Conservation (phyloP, 208 protist species). For the Entamoeba dispar region DNA sequence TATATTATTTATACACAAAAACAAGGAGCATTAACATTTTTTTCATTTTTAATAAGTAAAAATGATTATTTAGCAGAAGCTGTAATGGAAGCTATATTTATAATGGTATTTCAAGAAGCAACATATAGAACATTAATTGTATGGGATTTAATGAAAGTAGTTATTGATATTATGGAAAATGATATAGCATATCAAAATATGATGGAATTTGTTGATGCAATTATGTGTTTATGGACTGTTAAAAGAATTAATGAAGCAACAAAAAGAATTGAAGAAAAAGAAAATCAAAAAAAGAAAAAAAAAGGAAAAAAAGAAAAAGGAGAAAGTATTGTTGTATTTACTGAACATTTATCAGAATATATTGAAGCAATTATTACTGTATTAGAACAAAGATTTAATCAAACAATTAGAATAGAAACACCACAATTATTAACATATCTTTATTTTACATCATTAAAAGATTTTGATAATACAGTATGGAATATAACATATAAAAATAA, state of each 20-base stretch:
- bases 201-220: neutral
- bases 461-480: neutral
- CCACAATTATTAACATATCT: neutral
- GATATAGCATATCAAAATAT: neutral
- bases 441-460: neutral
- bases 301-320: neutral
- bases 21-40: neutral
- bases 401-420: neutral
- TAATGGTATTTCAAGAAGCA: neutral
- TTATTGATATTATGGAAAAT: neutral
- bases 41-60: neutral
- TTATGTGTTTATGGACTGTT: neutral
- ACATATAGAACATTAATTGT: neutral
- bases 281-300: neutral
- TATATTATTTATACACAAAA: neutral
- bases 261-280: neutral
- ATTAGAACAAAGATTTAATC: neutral
- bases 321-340: neutral
- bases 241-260: neutral
- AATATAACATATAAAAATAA: neutral
- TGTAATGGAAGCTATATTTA: neutral
- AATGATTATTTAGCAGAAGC: neutral
- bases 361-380: neutral
- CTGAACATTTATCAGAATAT: neutral
- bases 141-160: neutral